phyloP scores from a whole-genome alignment of 139 green algal species.

The Zygnema circumcarinatum region DNA sequence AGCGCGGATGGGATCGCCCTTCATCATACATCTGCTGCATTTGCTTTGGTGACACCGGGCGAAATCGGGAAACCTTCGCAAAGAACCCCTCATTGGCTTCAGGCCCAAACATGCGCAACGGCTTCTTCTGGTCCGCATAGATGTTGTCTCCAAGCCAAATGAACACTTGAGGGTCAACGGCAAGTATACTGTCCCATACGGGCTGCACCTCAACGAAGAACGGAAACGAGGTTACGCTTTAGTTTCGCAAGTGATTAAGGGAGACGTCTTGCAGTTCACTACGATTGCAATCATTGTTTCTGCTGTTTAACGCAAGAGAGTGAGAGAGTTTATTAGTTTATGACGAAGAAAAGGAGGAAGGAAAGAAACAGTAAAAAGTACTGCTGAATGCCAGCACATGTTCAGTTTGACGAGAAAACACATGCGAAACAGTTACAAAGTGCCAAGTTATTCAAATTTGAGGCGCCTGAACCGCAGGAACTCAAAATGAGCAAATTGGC shows the following conservation, averaged over 20 bases:
- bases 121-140: conserved; percentile 56
- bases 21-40: conserved; percentile 21
- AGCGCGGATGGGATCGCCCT: conserved; percentile 14
- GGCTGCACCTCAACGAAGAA: conserved; percentile 20
- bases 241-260: neutral
- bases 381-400: no score
- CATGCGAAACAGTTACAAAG: no score
- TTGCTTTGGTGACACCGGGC: neutral
- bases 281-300: neutral
- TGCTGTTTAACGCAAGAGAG: neutral
- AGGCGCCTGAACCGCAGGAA: no score
- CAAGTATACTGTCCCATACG: conserved; percentile 44
- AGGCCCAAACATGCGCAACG: neutral
- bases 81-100: conserved; percentile 32
- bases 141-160: conserved; percentile 64
- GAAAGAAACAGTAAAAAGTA: neutral
- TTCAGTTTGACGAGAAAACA: no score
- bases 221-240: neutral
- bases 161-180: conserved; percentile 34
- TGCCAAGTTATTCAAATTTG: no score
- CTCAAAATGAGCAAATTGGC: no score
- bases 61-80: neutral
- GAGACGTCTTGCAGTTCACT: neutral
- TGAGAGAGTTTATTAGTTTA: neutral
- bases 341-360: neutral